These are phyloP conservation scores for Blumeriella jaapii DNA, from an alignment of 2,329 filamentous ascomycete genomes.

Conservation along the genomic window DNA sequence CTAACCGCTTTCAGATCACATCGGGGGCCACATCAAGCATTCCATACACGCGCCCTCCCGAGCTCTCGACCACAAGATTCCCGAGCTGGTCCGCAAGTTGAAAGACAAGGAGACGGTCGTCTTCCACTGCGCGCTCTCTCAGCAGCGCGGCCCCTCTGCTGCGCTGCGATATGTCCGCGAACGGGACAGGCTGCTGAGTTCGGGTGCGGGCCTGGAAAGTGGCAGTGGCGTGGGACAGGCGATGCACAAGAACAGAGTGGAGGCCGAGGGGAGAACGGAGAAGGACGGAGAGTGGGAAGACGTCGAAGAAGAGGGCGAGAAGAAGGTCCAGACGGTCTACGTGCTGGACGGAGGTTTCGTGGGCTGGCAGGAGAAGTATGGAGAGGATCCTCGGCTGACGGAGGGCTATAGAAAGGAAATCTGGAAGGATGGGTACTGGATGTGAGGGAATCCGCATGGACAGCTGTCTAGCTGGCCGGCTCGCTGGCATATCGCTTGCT, in stretches of 20 bases:
- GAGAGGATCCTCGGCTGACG: conserved; percentile 67
- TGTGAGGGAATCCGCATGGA: conserved; percentile 6
- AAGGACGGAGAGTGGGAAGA: conserved; percentile 25
- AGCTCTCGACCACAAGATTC: conserved; percentile 63
- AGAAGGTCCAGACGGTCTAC: conserved; percentile 55
- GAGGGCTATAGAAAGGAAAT: conserved; percentile 77
- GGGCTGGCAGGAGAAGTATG: conserved; percentile 79
- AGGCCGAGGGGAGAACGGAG: conserved; percentile 23
- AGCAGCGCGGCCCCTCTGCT: conserved; percentile 78
- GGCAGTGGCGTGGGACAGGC: conserved; percentile 14
- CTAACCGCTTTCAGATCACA: conserved; percentile 50
- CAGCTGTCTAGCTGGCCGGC: no score
- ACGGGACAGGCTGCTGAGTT: conserved; percentile 38
- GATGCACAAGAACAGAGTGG: conserved; percentile 15
- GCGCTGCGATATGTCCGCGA: conserved; percentile 71
- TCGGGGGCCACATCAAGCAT: conserved; percentile 79
- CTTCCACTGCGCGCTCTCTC: conserved; percentile 88
- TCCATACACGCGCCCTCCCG: conserved; percentile 64
- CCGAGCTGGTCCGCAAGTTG: conserved; percentile 71
- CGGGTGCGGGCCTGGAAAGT: conserved; percentile 12
- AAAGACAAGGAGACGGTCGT: conserved; percentile 71
- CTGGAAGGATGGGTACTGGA: conserved; percentile 42
- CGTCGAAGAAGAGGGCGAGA: conserved; percentile 20
- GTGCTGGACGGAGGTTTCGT: conserved; percentile 78
- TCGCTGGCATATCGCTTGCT: no score